phyloP scores from a whole-genome alignment of 192 early-diverging fungal genomes.

The Podila horticola region DNA sequence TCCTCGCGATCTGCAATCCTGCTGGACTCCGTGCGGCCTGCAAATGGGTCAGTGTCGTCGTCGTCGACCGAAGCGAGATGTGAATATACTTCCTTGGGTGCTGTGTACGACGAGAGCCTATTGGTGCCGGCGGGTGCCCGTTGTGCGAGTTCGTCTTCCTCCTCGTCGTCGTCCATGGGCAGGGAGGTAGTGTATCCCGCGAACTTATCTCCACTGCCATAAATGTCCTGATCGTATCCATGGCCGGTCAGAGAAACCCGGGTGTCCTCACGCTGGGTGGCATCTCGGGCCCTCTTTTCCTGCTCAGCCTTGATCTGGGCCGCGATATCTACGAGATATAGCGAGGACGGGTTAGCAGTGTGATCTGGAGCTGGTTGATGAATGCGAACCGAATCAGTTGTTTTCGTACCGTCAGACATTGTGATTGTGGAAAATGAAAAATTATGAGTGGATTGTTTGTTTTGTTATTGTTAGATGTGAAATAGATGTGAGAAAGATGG shows the following conservation, averaged over 20 bases:
- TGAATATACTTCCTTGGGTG: slow-evolving; percentile 80
- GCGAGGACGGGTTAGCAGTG: not conserved
- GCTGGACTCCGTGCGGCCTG: slow-evolving; percentile 61
- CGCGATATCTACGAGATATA: slow-evolving; percentile 24
- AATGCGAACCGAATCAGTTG: not conserved
- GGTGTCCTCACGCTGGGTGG: slow-evolving; percentile 53
- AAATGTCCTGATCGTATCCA: slow-evolving; percentile 80
- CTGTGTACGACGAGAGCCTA: slow-evolving; percentile 79
- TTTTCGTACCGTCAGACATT: not conserved
- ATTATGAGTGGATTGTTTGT: not conserved
- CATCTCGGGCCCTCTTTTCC: slow-evolving; percentile 32
- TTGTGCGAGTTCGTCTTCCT: slow-evolving; percentile 57
- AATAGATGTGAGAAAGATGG: not conserved
- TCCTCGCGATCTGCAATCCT: slow-evolving; percentile 86
- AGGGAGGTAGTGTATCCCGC: slow-evolving; percentile 77
- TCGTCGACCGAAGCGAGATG: slow-evolving; percentile 68
- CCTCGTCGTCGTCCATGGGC: slow-evolving; percentile 64
- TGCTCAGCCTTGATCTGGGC: slow-evolving; percentile 51
- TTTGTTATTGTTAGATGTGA: not conserved
- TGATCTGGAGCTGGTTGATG: not conserved
- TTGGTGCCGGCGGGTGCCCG: slow-evolving; percentile 49
- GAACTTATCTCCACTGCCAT: slow-evolving; percentile 72
- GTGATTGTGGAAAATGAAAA: not conserved
- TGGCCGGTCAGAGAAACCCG: slow-evolving; percentile 53
- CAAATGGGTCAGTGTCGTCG: slow-evolving; percentile 73